phyloP scores from a whole-genome alignment of 2,329 filamentous ascomycete genomes.

The Elsinoe fawcettii region DNA sequence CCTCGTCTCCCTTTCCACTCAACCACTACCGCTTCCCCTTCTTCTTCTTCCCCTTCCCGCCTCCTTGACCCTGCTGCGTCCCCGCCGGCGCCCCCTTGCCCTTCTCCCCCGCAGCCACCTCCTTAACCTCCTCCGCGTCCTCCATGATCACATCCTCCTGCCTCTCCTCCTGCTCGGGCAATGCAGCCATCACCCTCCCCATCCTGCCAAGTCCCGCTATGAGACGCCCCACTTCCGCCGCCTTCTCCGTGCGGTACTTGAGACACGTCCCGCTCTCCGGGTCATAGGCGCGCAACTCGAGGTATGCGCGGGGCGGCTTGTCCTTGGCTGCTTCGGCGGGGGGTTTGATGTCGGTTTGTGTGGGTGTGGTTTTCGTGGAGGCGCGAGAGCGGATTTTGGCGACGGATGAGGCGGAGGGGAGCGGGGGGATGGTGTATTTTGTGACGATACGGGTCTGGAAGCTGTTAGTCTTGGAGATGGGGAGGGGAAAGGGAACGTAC shows the following conservation, averaged over 20 bases:
- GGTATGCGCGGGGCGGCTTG: slow-evolving; percentile 55
- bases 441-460: slow-evolving; percentile 80
- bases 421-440: slow-evolving; percentile 64
- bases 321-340: slow-evolving; percentile 23
- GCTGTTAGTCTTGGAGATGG: slow-evolving; percentile 5
- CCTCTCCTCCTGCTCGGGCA: slow-evolving; percentile 35
- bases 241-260: slow-evolving; percentile 88
- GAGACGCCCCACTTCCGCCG: slow-evolving; percentile 77
- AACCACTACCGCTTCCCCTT: slow-evolving; percentile 39
- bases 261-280: slow-evolving; percentile 71
- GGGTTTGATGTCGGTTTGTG: slow-evolving; percentile 23
- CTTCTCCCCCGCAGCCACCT: slow-evolving; percentile 28
- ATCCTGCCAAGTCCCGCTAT: slow-evolving; percentile 68
- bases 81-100: slow-evolving; percentile 17
- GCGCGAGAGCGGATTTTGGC: slow-evolving; percentile 21
- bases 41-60: slow-evolving; percentile 41
- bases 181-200: slow-evolving; percentile 53
- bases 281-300: slow-evolving; percentile 86
- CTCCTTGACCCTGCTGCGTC: slow-evolving; percentile 12
- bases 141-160: not conserved
- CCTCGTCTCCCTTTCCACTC: too few relatives aligned
- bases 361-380: slow-evolving; percentile 20
- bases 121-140: slow-evolving; percentile 21
- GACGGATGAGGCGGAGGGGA: slow-evolving; percentile 27
- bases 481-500: slow-evolving; percentile 45